Base-by-base conservation (phyloP, 148 eudicot species). In the Camellia granthamiana region DNA sequence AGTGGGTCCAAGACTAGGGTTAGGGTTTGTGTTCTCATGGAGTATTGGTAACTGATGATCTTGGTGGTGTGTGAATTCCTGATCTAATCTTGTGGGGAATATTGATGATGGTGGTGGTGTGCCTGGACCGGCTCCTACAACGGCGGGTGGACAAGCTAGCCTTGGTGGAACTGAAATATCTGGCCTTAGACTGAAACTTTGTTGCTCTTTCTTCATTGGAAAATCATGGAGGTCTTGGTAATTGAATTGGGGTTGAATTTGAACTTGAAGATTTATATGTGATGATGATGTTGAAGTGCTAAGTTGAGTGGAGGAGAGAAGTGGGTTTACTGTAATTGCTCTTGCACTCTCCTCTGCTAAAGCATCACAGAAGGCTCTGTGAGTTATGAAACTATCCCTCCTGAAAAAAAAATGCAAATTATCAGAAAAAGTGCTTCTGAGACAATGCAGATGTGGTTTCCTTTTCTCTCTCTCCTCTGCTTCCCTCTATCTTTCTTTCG, bases 311-410 rank as follows among this genome's bases (percentile, higher is more conserved):
- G 84, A 74, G 69, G 84, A 61, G 77, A 80, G 84, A 41, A 84
- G 62, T 38, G 89, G 79, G 74, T 85, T 84, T 55, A 79, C 72
- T 18, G 88, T 77, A 16, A 87, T 88, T 69, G 91, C 76, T 87
- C 90, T 83, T 83, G 94, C 90, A 44, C 90, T 90, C 80, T 94
- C 97, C 84, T 92, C 98, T 19, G 97, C 94, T 75, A 94, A 72
- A 65, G 94, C 97, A 84, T 94, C 97, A 80, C 98, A 94, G 77
- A 94, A 94, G 46, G 98, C 97, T 80, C 97, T 88, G 80, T 94
- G 98, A 16, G 98, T 94, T 77, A 94, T 88, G 87, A 92, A 94
- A 83, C 98, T 94, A 56, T 94, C 98, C 80, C 98, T 94, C 88
- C 98, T 94, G 89, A 58, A 68, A 75, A 67, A 13, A 78, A 58